Evolutionary conservation across 148 eudicot species (phyloP), one percentile per base, ranked within the genome.

Genomic region (Silene uniflora): DNA sequence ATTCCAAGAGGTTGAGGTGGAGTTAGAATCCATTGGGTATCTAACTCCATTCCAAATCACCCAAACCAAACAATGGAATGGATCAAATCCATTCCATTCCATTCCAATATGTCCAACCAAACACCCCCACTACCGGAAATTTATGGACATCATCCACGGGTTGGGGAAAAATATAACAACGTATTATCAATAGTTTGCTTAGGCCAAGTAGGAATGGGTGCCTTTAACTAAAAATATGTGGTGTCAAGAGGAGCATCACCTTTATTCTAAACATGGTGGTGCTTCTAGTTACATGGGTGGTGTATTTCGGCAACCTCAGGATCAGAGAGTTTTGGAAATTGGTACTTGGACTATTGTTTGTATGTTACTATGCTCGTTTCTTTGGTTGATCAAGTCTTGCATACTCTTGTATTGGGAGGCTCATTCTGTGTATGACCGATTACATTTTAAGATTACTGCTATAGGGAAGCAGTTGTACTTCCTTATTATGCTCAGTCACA

Each of bases 301-400:
- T 56, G 23, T 27, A 55, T 27, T 24, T 72, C 7, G 46, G 23
- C 2, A 4, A 32, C 6, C 74, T 0, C 10, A 17, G 2, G 47
- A 17, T 24, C 17, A 11, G 9, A 72, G 13, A 52, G 39, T 72
- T 17, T 55, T 5, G 19, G 62, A 72, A 52, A 7, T 52, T 10
- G 63, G 47, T 18, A 56, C 19, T 5, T 25, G 23, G 47, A 72
- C 74, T 23, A 25, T 17, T 1, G 13, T 72, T 13, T 0, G 23
- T 25, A 0, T 72, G 0, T 25, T 55, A 5, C 3, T 55, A 4
- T 23, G 21, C 5, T 52, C 73, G 0, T 23, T 49, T 21, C 35
- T 71, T 52, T 71, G 73, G 60, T 14, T 72, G 42, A 3, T 72
- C 11, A 72, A 72, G 56, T 13, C 62, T 55, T 54, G 62, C 24